Percentiles rank a stretch among this genome's conserved stretches.
Evolutionary conservation across 1,139 yeast species (phyloP).

Genomic region (Spathaspora sp.): DNA sequence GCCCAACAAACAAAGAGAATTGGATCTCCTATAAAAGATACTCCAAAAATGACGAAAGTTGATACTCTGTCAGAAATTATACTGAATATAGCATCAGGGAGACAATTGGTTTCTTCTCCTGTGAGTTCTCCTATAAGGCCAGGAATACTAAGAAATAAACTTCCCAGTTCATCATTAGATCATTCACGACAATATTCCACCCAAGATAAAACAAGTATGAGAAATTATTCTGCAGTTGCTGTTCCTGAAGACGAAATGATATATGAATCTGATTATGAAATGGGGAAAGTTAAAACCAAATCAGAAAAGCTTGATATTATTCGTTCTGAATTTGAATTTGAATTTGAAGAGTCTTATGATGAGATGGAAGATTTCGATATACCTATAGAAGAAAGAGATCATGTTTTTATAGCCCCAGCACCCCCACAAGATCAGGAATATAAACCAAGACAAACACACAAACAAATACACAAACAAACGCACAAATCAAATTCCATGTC

Average conservation of each 20-base stretch:
- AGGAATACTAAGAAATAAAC: not conserved
- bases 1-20: not conserved
- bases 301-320: not conserved
- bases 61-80: not conserved
- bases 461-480: not conserved
- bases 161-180: not conserved
- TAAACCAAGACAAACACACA: too few species aligned
- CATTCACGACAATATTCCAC: not conserved
- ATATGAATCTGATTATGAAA: constrained; percentile 5
- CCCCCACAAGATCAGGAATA: too few species aligned
- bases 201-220: not conserved
- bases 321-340: constrained; percentile 5
- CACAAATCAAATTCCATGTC: not conserved
- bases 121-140: not conserved
- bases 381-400: too few species aligned
- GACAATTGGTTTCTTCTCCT: not conserved
- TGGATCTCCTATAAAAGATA: not conserved
- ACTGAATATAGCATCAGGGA: not conserved
- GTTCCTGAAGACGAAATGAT: not conserved
- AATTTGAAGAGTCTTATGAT: constrained; percentile 6
- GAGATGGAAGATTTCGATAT: constrained; percentile 4
- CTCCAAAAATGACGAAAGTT: not conserved
- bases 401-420: too few species aligned
- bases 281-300: constrained; percentile 1
- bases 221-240: not conserved